A percentile compares a stretch with the other conserved stretches of the same genome.
phyloP scores from a whole-genome alignment of 495 filamentous ascomycete species.

The Terfezia boudieri region DNA sequence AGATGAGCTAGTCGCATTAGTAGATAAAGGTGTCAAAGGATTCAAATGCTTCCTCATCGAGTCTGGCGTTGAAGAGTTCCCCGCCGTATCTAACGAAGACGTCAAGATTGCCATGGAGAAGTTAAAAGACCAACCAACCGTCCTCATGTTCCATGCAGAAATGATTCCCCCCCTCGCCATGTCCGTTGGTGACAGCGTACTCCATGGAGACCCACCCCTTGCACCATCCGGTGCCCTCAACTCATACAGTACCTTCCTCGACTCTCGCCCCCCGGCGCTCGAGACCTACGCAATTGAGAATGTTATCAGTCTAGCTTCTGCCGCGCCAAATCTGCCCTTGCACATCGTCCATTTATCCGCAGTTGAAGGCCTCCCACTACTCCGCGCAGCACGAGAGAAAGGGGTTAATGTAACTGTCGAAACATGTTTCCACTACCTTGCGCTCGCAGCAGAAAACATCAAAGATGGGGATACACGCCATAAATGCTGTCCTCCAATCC shows the following conservation, averaged over 20 bases:
- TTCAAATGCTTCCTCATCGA: constrained; percentile 98
- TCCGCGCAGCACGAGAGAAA: constrained; percentile 50
- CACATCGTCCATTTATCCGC: constrained; percentile 94
- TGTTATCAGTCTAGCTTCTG: constrained; percentile 56
- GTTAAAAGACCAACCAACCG: constrained; percentile 45
- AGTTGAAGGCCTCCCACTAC: constrained; percentile 73
- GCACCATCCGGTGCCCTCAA: constrained; percentile 54
- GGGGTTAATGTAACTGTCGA: constrained; percentile 88
- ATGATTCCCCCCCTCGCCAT: constrained; percentile 78
- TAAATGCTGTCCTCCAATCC: constrained; percentile 96
- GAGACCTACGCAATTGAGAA: constrained; percentile 80
- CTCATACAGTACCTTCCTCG: constrained; percentile 74
- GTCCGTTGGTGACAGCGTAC: constrained; percentile 60
- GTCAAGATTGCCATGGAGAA: constrained; percentile 58
- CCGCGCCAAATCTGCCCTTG: constrained; percentile 63
- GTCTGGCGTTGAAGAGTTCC: constrained; percentile 91
- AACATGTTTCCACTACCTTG: constrained; percentile 95
- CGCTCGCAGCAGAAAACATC: constrained; percentile 71
- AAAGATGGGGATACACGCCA: constrained; percentile 78
- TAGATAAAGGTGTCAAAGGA: constrained; percentile 66
- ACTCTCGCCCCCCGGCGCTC: constrained; percentile 70
- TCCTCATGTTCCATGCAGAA: constrained; percentile 96
- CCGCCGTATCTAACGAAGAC: constrained; percentile 60
- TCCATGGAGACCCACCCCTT: constrained; percentile 46
- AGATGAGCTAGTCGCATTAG: constrained; percentile 52